phyloP scores from a whole-genome alignment of 2,329 filamentous ascomycete species.

The Teratosphaeria gauchensis region DNA sequence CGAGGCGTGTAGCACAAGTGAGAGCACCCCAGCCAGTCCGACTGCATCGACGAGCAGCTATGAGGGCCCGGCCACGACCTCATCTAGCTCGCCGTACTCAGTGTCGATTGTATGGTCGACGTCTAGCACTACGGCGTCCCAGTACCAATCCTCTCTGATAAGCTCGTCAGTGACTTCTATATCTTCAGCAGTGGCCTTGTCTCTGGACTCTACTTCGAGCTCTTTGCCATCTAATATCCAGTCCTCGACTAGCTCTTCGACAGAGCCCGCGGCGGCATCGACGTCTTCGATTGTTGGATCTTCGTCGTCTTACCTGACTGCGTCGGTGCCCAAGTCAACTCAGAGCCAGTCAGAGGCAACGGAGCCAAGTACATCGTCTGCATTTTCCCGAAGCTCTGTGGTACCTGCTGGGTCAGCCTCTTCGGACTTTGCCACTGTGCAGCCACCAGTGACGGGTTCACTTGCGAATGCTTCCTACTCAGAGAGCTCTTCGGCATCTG shows the following conservation, averaged over 20 bases:
- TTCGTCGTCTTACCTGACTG: too few relatives aligned
- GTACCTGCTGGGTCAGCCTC: too few relatives aligned
- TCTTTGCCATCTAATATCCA: background rate
- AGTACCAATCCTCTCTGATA: background rate
- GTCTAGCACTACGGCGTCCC: background rate
- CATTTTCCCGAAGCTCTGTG: too few relatives aligned
- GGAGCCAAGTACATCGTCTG: too few relatives aligned
- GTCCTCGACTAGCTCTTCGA: background rate
- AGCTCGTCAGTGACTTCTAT: background rate
- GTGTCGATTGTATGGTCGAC: background rate
- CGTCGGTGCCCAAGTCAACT: background rate
- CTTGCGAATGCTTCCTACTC: background rate
- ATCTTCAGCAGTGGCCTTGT: background rate
- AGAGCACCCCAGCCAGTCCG: background rate
- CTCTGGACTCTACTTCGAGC: background rate
- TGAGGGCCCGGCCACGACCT: background rate
- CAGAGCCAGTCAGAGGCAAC: background rate
- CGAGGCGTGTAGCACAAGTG: background rate
- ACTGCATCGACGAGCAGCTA: background rate
- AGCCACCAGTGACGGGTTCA: too few relatives aligned
- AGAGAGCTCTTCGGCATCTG: background rate
- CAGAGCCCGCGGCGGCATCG: background rate
- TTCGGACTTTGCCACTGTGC: too few relatives aligned
- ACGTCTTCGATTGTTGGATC: background rate
- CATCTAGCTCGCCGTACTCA: background rate